Percentiles rank a stretch among this genome's conserved stretches.
Conservation (phyloP, 306 rosid genomes). For the Canavalia ensiformis region DNA sequence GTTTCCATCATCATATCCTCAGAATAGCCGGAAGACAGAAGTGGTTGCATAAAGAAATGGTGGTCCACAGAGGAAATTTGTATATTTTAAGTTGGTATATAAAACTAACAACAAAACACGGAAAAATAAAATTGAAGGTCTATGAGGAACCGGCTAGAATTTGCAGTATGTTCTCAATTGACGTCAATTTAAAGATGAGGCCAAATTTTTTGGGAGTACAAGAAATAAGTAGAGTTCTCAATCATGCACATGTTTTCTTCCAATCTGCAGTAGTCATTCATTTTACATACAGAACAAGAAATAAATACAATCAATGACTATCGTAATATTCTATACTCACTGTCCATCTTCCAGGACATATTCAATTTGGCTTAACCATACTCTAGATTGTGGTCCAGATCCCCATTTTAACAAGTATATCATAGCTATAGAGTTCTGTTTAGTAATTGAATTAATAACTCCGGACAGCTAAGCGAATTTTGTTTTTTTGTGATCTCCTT, state of each 20-base stretch:
- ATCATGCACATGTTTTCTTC: slow-evolving; percentile 28
- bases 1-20: background rate
- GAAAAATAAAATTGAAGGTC: slow-evolving; percentile 10
- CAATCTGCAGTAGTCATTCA: slow-evolving; percentile 15
- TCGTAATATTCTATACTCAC: background rate
- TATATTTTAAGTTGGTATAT: background rate
- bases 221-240: slow-evolving; percentile 22
- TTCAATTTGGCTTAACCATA: slow-evolving; percentile 8
- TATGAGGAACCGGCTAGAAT: background rate
- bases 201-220: background rate
- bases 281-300: slow-evolving; percentile 17
- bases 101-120: background rate
- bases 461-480: slow-evolving; percentile 3
- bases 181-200: background rate
- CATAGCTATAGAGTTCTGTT: background rate
- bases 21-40: background rate
- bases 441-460: background rate
- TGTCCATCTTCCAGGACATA: background rate
- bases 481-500: slow-evolving; percentile 6
- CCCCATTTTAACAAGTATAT: slow-evolving; percentile 37
- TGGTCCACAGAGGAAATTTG: background rate
- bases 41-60: background rate
- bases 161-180: background rate
- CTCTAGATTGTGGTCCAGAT: slow-evolving; percentile 45
- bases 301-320: slow-evolving; percentile 10